Percentiles rank a stretch among this genome's conserved stretches.
Conservation (phyloP, 257 asterid species). For the Primulina tabacum region DNA sequence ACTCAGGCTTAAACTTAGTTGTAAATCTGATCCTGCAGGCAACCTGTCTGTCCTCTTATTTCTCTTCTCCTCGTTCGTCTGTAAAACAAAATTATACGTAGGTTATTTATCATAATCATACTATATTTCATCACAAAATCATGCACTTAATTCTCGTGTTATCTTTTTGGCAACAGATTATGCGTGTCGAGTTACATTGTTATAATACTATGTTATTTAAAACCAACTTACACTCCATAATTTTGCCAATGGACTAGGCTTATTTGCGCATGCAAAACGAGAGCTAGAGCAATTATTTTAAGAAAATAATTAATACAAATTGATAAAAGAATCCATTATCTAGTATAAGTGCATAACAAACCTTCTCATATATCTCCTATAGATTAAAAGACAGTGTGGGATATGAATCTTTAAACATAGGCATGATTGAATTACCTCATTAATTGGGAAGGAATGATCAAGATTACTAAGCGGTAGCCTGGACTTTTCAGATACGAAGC, state of each 20-base stretch:
- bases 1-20: conserved; percentile 50
- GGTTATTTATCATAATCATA: neutral
- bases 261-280: neutral
- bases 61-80: conserved; percentile 42
- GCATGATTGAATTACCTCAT: neutral
- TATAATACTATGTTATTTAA: neutral
- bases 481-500: conserved; percentile 19
- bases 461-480: conserved; percentile 19
- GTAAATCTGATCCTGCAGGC: conserved; percentile 39
- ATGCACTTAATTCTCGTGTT: neutral
- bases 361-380: neutral
- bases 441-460: conserved; percentile 20
- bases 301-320: too few relatives aligned
- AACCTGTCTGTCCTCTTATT: conserved; percentile 31
- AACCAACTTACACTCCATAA: neutral
- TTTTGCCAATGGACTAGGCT: neutral
- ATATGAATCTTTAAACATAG: neutral
- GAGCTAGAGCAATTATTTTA: neutral
- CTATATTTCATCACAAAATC: neutral
- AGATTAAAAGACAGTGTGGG: neutral
- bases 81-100: conserved; percentile 8
- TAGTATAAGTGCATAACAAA: too few relatives aligned
- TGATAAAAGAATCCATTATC: too few relatives aligned
- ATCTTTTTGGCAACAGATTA: too few relatives aligned
- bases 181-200: neutral